Percentiles rank a stretch among this genome's conserved stretches.
Conservation (phyloP, 768 basidiomycete species). For the Phlegmacium glaucopus region DNA sequence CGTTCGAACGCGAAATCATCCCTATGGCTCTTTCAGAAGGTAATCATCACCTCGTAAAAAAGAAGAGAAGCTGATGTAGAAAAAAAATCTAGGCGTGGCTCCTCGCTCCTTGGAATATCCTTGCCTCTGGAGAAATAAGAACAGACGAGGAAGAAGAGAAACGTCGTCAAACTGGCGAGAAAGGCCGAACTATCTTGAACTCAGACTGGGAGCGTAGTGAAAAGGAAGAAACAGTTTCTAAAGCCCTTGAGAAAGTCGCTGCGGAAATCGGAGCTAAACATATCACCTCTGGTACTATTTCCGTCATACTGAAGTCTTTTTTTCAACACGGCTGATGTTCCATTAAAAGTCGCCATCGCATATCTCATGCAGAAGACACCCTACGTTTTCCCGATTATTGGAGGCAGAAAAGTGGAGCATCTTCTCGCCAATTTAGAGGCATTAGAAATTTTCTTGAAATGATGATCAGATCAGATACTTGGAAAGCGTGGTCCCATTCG, state of each 20-base stretch:
- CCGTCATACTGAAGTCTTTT: neutral
- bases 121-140: too few relatives aligned
- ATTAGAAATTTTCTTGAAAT: too few relatives aligned
- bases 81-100: too few relatives aligned
- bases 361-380: too few relatives aligned
- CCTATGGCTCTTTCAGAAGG: conserved; percentile 41
- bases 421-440: too few relatives aligned
- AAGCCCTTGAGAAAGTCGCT: conserved; percentile 49
- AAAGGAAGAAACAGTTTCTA: conserved; percentile 36
- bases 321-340: neutral
- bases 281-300: conserved; percentile 39
- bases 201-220: conserved; percentile 45
- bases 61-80: conserved; percentile 32
- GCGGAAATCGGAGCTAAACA: conserved; percentile 43
- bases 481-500: conserved; percentile 38
- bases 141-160: too few relatives aligned
- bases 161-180: too few relatives aligned
- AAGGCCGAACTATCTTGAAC: conserved; percentile 30
- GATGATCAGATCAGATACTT: too few relatives aligned
- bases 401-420: too few relatives aligned
- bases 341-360: conserved; percentile 42
- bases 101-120: too few relatives aligned
- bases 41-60: conserved; percentile 23
- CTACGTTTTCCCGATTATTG: too few relatives aligned
- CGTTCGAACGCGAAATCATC: conserved; percentile 55